Conservation (phyloP, 148 eudicot genomes). For the Salicornia ramosissima region DNA sequence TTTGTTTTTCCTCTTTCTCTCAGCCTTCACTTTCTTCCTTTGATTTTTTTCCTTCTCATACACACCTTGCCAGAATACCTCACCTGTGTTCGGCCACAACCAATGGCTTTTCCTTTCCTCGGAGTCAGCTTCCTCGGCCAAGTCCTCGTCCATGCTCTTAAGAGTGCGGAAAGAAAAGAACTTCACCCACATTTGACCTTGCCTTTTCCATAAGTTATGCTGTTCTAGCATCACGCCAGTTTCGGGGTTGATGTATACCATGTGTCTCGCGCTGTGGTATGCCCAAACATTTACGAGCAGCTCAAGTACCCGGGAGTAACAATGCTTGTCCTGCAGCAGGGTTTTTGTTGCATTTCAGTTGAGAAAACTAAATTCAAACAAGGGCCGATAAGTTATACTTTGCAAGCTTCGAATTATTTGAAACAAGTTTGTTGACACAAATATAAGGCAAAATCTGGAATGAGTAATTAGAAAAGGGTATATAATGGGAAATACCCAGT, state of each 20-base stretch:
- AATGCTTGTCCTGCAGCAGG: slow-evolving; percentile 76
- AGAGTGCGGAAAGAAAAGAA: slow-evolving; percentile 62
- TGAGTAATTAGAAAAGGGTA: too few relatives aligned
- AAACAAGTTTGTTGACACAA: too few relatives aligned
- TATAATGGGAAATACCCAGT: too few relatives aligned
- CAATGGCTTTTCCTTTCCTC: slow-evolving; percentile 48
- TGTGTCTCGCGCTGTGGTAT: slow-evolving; percentile 75
- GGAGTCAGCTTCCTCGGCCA: slow-evolving; percentile 81
- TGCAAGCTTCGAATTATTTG: too few relatives aligned
- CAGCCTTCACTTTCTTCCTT: slow-evolving; percentile 45
- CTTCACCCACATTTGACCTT: slow-evolving; percentile 83
- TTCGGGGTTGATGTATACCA: slow-evolving; percentile 67
- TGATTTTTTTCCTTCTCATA: slow-evolving; percentile 58
- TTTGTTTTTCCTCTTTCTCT: slow-evolving; percentile 44
- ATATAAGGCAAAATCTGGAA: too few relatives aligned
- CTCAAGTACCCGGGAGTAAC: slow-evolving; percentile 89
- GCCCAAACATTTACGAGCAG: slow-evolving; percentile 92
- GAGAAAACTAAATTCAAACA: neutral
- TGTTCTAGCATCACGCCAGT: slow-evolving; percentile 74
- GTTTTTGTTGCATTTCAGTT: neutral
- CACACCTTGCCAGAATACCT: slow-evolving; percentile 78
- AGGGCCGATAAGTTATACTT: neutral
- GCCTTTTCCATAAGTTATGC: slow-evolving; percentile 52
- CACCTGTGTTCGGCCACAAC: slow-evolving; percentile 93
- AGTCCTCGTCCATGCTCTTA: slow-evolving; percentile 89